phyloP scores from a whole-genome alignment of 2,329 filamentous ascomycete species.

The Coniochaeta sp. region DNA sequence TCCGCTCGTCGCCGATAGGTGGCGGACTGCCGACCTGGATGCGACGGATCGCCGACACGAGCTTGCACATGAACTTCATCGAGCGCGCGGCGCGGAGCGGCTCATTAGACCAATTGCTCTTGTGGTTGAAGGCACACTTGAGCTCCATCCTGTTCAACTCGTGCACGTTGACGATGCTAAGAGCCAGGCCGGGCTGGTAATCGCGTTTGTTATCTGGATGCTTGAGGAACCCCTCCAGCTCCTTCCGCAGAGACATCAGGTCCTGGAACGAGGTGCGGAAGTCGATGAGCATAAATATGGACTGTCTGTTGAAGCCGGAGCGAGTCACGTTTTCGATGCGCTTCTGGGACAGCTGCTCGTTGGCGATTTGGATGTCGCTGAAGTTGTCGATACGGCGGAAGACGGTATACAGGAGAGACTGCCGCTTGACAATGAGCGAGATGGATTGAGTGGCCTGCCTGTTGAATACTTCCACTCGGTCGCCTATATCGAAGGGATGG shows the following conservation, averaged over 20 bases:
- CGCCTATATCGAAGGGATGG: conserved; percentile 67
- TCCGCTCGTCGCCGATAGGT: neutral
- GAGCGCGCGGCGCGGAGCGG: conserved; percentile 59
- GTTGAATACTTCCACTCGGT: conserved; percentile 57
- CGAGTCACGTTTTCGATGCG: conserved; percentile 66
- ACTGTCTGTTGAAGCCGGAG: conserved; percentile 58
- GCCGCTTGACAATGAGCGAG: conserved; percentile 17
- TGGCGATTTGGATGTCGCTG: conserved; percentile 27
- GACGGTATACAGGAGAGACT: conserved; percentile 25
- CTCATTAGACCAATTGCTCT: conserved; percentile 69
- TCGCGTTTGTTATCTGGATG: conserved; percentile 56
- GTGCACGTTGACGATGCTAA: conserved; percentile 51
- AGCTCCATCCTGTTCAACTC: conserved; percentile 21
- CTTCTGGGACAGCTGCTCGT: conserved; percentile 61
- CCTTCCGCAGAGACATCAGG: conserved; percentile 53
- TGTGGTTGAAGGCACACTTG: conserved; percentile 58
- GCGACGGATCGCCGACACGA: conserved; percentile 61
- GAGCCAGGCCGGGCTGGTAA: conserved; percentile 55
- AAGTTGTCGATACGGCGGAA: conserved; percentile 23
- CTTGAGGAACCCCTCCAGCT: conserved; percentile 57
- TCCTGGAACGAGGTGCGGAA: conserved; percentile 64
- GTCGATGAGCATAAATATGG: conserved; percentile 59
- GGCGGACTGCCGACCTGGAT: conserved; percentile 41
- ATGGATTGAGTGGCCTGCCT: conserved; percentile 8
- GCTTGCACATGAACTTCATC: conserved; percentile 67